phyloP scores from a whole-genome alignment of 441 rosid species.

The Sinapis alba region DNA sequence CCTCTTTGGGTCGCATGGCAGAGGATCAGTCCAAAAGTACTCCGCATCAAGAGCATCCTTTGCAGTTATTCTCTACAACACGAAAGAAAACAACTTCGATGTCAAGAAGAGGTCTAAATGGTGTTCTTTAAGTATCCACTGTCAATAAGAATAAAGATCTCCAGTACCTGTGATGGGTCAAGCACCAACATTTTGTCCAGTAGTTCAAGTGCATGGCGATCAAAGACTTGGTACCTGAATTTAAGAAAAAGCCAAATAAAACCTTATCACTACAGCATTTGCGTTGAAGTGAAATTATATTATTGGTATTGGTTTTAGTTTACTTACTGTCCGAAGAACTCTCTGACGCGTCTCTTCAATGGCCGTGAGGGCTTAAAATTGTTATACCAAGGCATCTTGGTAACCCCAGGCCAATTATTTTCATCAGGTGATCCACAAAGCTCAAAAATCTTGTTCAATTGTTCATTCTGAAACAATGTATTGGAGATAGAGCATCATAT shows the following conservation, averaged over 20 bases:
- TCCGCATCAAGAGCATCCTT: constrained; percentile 98
- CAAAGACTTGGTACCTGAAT: constrained; percentile 53
- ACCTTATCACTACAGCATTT: constrained; percentile 13
- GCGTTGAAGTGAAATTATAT: neutral
- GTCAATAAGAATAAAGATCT: neutral
- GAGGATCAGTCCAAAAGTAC: constrained; percentile 97
- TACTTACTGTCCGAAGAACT: constrained; percentile 84
- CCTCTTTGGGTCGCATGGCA: constrained; percentile 98
- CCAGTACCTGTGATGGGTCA: constrained; percentile 85
- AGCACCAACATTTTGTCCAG: constrained; percentile 90
- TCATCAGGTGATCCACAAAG: constrained; percentile 97
- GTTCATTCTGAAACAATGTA: constrained; percentile 69
- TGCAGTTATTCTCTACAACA: constrained; percentile 79
- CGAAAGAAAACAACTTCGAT: neutral
- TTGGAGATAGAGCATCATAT: neutral
- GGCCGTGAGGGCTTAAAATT: constrained; percentile 85
- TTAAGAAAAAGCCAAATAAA: neutral
- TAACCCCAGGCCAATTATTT: constrained; percentile 89
- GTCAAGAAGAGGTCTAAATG: constrained; percentile 3
- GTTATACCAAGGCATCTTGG: constrained; percentile 91
- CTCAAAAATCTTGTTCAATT: constrained; percentile 90
- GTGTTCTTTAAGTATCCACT: neutral
- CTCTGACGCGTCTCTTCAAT: constrained; percentile 79
- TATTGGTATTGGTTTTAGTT: neutral
- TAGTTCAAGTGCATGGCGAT: constrained; percentile 91